These are phyloP conservation scores for Xylaria flabelliformis DNA, from an alignment of 495 filamentous ascomycete genomes.

Conservation along the genomic window DNA sequence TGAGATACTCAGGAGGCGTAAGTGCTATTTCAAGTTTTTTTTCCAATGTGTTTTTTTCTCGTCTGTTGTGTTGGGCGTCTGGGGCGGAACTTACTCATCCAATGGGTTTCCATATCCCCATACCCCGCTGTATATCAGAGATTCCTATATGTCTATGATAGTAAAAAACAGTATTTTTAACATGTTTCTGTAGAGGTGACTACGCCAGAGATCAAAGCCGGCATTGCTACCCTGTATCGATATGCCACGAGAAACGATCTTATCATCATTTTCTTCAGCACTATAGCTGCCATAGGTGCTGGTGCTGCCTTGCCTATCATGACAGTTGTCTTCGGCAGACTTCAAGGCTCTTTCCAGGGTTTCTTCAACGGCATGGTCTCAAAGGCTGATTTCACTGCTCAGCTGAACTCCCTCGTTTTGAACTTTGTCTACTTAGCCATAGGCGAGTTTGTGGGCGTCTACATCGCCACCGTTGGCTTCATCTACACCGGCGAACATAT, in stretches of 20 bases:
- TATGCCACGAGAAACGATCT: constrained; percentile 80
- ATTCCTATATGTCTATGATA: not conserved
- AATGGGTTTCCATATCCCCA: not conserved
- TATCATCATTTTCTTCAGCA: constrained; percentile 70
- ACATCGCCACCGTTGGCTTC: constrained; percentile 84
- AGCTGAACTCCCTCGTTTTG: constrained; percentile 70
- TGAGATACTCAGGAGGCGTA: constrained; percentile 58
- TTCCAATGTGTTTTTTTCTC: too few relatives aligned
- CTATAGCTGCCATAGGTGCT: constrained; percentile 73
- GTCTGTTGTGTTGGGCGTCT: not conserved
- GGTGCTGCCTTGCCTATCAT: constrained; percentile 87
- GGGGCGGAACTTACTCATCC: not conserved
- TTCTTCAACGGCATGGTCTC: constrained; percentile 59
- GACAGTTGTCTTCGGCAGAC: constrained; percentile 82
- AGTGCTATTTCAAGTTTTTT: not conserved
- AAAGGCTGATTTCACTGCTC: constrained; percentile 61
- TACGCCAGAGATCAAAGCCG: constrained; percentile 68
- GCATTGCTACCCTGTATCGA: constrained; percentile 72
- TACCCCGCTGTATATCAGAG: not conserved
- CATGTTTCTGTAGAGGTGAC: constrained; percentile 58
- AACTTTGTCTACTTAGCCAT: constrained; percentile 94
- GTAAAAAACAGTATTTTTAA: constrained; percentile 4
- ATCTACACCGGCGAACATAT: constrained; percentile 94
- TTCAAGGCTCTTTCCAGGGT: constrained; percentile 73
- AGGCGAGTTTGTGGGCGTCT: constrained; percentile 81